phyloP scores from a whole-genome alignment of 2,329 filamentous ascomycete genomes.

The Sporothrix protearum region DNA sequence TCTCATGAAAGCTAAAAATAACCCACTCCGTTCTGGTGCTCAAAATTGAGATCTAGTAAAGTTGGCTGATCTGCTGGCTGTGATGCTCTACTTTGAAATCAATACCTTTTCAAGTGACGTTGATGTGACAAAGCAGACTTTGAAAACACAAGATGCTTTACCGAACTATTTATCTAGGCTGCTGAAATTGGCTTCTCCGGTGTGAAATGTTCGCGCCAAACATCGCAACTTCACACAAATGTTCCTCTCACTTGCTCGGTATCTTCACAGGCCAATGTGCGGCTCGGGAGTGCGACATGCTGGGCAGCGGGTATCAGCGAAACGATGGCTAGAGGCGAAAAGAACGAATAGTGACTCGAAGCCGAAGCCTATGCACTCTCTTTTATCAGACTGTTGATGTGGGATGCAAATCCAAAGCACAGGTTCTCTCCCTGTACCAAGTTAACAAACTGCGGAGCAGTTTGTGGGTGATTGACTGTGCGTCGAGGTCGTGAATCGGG shows the following conservation, averaged over 20 bases:
- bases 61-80: neutral
- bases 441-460: neutral
- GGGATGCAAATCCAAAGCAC: neutral
- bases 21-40: neutral
- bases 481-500: neutral
- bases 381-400: neutral
- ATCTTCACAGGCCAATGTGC: neutral
- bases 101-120: neutral
- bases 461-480: conserved; percentile 17
- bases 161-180: neutral
- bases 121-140: neutral
- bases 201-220: conserved; percentile 25
- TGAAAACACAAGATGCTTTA: neutral
- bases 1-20: neutral
- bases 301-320: neutral
- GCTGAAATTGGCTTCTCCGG: neutral
- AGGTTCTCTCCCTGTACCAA: neutral
- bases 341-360: conserved; percentile 12
- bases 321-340: conserved; percentile 2
- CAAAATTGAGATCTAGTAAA: neutral
- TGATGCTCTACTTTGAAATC: conserved; percentile 6
- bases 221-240: neutral
- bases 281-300: neutral
- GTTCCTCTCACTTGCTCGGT: neutral
- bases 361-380: conserved; percentile 16